These are phyloP conservation scores for Chenopodium quinoa DNA, from an alignment of 148 eudicot genomes.

Conservation along the genomic window DNA sequence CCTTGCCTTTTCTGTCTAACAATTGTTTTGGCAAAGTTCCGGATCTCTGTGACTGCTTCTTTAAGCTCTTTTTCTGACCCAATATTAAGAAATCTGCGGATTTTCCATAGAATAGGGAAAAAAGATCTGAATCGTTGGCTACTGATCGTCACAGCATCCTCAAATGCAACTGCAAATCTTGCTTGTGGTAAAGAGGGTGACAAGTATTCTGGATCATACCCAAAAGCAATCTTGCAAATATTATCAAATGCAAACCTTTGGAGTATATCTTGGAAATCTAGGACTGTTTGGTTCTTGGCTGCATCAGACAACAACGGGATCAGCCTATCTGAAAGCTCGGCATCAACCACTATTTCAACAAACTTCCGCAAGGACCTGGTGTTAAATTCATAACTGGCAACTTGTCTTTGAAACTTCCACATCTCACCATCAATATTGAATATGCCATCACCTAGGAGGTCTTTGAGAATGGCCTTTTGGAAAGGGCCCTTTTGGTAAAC, in stretches of 20 bases:
- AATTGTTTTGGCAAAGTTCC: slow-evolving; percentile 20
- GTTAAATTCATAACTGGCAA: slow-evolving; percentile 48
- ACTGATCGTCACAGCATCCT: slow-evolving; percentile 35
- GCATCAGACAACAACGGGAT: slow-evolving; percentile 34
- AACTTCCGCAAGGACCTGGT: slow-evolving; percentile 41
- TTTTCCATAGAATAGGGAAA: slow-evolving; percentile 35
- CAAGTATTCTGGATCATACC: slow-evolving; percentile 44
- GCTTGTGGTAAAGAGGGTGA: slow-evolving; percentile 30
- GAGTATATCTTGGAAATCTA: slow-evolving; percentile 32
- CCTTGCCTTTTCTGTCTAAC: slow-evolving; percentile 14
- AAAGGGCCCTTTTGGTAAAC: slow-evolving; percentile 37
- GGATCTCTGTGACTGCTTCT: slow-evolving; percentile 23
- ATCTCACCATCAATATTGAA: slow-evolving; percentile 41
- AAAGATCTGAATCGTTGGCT: slow-evolving; percentile 24
- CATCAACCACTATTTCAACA: slow-evolving; percentile 43
- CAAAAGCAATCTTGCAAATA: slow-evolving; percentile 43
- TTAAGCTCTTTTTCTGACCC: slow-evolving; percentile 44
- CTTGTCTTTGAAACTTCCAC: slow-evolving; percentile 55
- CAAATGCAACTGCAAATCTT: slow-evolving; percentile 39
- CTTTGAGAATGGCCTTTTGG: slow-evolving; percentile 11
- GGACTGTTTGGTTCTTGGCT: slow-evolving; percentile 18
- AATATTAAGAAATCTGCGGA: slow-evolving; percentile 30
- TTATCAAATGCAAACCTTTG: slow-evolving; percentile 35
- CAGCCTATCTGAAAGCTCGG: slow-evolving; percentile 41
- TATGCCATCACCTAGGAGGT: slow-evolving; percentile 48